Evolutionary conservation across 1,284 basidiomycete genomes (phyloP).

Genomic region (Pterula multifida): DNA sequence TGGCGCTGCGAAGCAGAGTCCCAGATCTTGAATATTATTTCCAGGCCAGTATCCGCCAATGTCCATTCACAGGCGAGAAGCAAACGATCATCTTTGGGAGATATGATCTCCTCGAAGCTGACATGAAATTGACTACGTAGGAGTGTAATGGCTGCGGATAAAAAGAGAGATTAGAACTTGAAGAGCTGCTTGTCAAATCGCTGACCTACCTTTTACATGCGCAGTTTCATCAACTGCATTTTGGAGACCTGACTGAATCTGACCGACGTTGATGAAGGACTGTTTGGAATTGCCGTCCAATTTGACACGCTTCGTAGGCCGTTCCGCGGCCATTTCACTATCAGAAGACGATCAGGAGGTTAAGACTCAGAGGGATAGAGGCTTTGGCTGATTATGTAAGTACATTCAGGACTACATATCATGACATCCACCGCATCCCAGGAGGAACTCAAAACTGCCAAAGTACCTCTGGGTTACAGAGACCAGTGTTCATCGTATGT

Average conservation of each 20-base stretch:
- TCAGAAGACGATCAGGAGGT: no score
- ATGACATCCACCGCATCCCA: constrained; percentile 77
- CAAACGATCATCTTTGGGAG: constrained; percentile 4
- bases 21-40: neutral
- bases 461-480: constrained; percentile 75
- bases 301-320: constrained; percentile 10
- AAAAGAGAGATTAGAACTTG: constrained; percentile 12
- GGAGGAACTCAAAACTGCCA: constrained; percentile 66
- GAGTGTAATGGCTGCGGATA: constrained; percentile 27
- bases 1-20: neutral
- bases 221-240: constrained; percentile 5
- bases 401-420: no score
- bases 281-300: constrained; percentile 4
- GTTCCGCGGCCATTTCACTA: constrained; percentile 5
- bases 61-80: neutral
- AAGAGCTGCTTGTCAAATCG: constrained; percentile 14
- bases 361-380: no score
- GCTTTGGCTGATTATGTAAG: neutral
- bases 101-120: constrained; percentile 14
- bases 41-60: neutral
- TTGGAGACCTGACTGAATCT: constrained; percentile 12
- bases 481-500: constrained; percentile 89
- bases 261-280: constrained; percentile 13
- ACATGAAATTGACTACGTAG: constrained; percentile 18
- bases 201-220: constrained; percentile 10